phyloP scores from a whole-genome alignment of 2,329 filamentous ascomycete species.

The Gnomoniopsis sp. region DNA sequence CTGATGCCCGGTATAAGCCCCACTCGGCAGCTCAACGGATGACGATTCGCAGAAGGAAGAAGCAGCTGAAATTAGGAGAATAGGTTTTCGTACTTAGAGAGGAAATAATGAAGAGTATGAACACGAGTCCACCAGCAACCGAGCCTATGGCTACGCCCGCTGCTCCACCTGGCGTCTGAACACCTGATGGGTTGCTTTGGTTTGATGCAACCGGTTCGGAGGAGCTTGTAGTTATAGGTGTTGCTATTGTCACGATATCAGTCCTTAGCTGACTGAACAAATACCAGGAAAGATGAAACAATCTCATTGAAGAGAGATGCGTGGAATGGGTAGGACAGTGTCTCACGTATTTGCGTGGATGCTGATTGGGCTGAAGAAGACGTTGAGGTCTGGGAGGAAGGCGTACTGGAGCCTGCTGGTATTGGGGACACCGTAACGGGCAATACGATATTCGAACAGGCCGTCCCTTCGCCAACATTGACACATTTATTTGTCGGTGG shows the following conservation, averaged over 20 bases:
- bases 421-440: background rate
- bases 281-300: background rate
- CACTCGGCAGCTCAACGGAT: no score
- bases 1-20: no score
- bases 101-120: conserved; percentile 1
- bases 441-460: background rate
- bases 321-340: background rate
- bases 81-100: background rate
- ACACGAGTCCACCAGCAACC: background rate
- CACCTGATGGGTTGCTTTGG: background rate
- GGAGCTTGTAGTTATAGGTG: background rate
- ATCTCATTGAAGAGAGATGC: no score
- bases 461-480: background rate
- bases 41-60: background rate
- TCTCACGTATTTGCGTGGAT: background rate
- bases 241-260: background rate
- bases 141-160: conserved; percentile 3
- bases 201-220: background rate
- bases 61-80: background rate
- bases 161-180: background rate
- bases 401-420: background rate
- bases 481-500: background rate
- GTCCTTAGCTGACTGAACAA: background rate
- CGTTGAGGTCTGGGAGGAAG: background rate
- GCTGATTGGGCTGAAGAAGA: background rate